Percentiles rank a stretch among this genome's conserved stretches.
These are phyloP conservation scores for Chaetomium strumarium DNA, from an alignment of 2,329 filamentous ascomycete genomes.

Conservation along the genomic window DNA sequence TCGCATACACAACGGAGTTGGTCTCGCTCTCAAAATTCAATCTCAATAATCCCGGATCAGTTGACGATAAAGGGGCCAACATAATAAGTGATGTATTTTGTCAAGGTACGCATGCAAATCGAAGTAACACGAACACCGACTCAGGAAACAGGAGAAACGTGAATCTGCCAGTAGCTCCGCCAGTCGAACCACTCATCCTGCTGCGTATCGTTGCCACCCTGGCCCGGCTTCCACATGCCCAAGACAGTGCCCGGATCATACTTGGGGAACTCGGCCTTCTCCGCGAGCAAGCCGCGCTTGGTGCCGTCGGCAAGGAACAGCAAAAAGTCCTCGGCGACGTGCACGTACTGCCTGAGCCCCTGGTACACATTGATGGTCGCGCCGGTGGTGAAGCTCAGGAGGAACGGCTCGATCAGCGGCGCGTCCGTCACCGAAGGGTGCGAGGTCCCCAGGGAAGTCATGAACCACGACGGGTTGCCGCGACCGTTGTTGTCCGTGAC, in stretches of 20 bases:
- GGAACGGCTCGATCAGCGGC: constrained; percentile 55
- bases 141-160: constrained; percentile 26
- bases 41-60: no score
- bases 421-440: constrained; percentile 64
- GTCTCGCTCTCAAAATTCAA: no score
- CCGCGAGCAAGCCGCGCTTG: constrained; percentile 42
- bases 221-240: constrained; percentile 32
- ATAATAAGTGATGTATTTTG: no score
- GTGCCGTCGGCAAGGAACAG: constrained; percentile 39
- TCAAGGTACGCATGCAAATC: no score
- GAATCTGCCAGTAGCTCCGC: constrained; percentile 39
- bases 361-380: constrained; percentile 51
- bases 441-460: constrained; percentile 48
- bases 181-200: constrained; percentile 36
- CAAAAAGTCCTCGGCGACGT: constrained; percentile 52
- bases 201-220: constrained; percentile 29
- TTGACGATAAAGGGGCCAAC: no score
- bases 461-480: constrained; percentile 45
- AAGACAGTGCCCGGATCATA: constrained; percentile 30
- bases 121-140: no score
- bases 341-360: constrained; percentile 55
- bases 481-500: constrained; percentile 41
- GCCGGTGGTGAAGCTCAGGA: constrained; percentile 57
- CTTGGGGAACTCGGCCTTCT: constrained; percentile 42
- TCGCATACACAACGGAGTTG: no score